Base-by-base conservation (phyloP, 1,284 basidiomycete species). In the Ganoderma lingzhi region DNA sequence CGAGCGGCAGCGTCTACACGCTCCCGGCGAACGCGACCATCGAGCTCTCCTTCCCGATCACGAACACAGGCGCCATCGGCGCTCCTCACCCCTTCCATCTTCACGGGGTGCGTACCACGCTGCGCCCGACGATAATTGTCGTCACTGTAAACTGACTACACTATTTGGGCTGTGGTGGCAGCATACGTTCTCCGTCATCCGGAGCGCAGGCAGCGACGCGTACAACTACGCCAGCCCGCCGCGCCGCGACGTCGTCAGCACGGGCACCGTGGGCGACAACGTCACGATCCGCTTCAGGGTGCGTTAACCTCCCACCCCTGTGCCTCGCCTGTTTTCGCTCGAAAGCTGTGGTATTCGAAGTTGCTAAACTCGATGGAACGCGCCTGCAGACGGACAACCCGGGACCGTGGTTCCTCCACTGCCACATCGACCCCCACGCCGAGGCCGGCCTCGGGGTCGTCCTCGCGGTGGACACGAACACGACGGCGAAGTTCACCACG, bases 201-300 rank as follows among this genome's bases (percentile, higher is more conserved):
- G 71, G 30, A 73, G 72, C 55, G 72, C 74, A 1, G 73, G 73
- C 19, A 66, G 60, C 53, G 58, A 71, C 1, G 68, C 70, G 0
- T 80, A 80, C 66, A 85, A 85, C 75, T 84, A 80, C 69, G 64
- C 63, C 10, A 83, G 84, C 68, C 84, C 84, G 8, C 68, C 73
- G 35, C 67, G 37, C 14, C 76, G 76, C 35, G 76, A 78, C 64
- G 67, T 69, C 30, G 76, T 78, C 28, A 74, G 61, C 73, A 75
- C 74, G 30, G 75, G 77, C 6, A 67, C n/a, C 17, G 19, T 42
- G 0, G 64, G 67, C 14, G 76, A 78, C 64, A 74, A 76, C 62
- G 76, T 77, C 48, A 76, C 76, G 32, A 76, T 78, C 62, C 76
- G 77, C 44, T 78, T 76, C 68, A 66, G 42, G 53, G 73, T 75